Evolutionary conservation across 768 basidiomycete genomes (phyloP).

Genomic region (Leccinum variicolor): DNA sequence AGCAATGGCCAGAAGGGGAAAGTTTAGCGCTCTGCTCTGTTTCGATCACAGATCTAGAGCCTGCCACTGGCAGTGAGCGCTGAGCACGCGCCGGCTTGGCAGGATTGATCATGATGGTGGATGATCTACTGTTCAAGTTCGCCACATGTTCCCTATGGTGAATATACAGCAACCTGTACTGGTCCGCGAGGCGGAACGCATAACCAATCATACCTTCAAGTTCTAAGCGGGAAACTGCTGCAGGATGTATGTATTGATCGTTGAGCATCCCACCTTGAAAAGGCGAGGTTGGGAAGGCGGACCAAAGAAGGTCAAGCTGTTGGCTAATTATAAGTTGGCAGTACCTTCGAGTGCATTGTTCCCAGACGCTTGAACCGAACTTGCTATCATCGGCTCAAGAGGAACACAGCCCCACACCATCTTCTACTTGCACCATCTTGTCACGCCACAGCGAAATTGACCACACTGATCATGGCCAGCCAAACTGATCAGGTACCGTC

Average conservation of each 20-base stretch:
- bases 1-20: constrained; percentile 5
- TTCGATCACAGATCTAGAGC: not conserved
- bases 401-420: not conserved
- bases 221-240: not conserved
- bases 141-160: no score
- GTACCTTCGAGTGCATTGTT: not conserved
- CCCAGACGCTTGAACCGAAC: no score
- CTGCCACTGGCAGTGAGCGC: no score
- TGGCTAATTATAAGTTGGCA: not conserved
- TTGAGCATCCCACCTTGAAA: not conserved
- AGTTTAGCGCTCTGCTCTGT: not conserved
- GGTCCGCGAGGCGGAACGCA: not conserved
- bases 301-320: not conserved
- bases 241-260: not conserved
- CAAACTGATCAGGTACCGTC: constrained; percentile 6
- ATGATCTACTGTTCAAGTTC: no score
- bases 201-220: no score
- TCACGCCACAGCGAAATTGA: not conserved
- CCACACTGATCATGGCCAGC: constrained; percentile 1
- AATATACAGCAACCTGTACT: not conserved
- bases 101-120: no score
- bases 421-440: not conserved
- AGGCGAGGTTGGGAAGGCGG: not conserved
- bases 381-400: not conserved
- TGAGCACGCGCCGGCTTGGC: no score